These are phyloP conservation scores for Echinosophora koreensis DNA, from an alignment of 306 rosid species.

Conservation along the genomic window DNA sequence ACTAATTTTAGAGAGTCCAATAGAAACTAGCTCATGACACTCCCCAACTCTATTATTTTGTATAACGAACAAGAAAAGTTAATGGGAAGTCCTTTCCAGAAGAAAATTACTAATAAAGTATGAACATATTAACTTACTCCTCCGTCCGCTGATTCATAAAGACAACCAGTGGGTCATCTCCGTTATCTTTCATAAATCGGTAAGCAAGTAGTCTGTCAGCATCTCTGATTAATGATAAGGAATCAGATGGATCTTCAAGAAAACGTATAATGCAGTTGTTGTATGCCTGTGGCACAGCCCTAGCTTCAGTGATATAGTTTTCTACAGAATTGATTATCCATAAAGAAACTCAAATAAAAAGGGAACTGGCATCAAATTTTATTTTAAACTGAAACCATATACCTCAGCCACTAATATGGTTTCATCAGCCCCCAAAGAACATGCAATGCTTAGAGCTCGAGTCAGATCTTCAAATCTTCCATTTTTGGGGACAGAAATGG, in stretches of 20 bases:
- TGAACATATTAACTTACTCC: constrained; percentile 71
- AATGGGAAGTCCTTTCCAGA: not conserved
- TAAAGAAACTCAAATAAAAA: constrained; percentile 34
- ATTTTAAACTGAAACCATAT: constrained; percentile 38
- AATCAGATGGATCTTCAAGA: constrained; percentile 92
- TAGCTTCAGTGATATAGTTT: constrained; percentile 54
- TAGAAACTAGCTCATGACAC: constrained; percentile 31
- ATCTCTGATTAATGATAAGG: constrained; percentile 93
- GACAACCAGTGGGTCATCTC: constrained; percentile 67
- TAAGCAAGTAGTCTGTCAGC: constrained; percentile 91
- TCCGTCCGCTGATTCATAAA: constrained; percentile 85
- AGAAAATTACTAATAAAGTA: constrained; percentile 28
- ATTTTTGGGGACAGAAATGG: constrained; percentile 81
- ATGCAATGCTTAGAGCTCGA: constrained; percentile 70
- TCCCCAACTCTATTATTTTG: not conserved
- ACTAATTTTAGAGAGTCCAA: not conserved
- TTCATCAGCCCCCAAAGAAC: constrained; percentile 78
- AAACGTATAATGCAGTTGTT: constrained; percentile 84
- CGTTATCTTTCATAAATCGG: constrained; percentile 64
- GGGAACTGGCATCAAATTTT: too few relatives aligned
- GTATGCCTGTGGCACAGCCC: constrained; percentile 75
- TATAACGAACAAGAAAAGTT: not conserved
- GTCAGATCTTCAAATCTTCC: constrained; percentile 90
- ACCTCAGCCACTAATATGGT: constrained; percentile 95
- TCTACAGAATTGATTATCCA: constrained; percentile 40